These are phyloP conservation scores for Corylus heterophylla DNA, from an alignment of 306 rosid species.

Conservation along the genomic window DNA sequence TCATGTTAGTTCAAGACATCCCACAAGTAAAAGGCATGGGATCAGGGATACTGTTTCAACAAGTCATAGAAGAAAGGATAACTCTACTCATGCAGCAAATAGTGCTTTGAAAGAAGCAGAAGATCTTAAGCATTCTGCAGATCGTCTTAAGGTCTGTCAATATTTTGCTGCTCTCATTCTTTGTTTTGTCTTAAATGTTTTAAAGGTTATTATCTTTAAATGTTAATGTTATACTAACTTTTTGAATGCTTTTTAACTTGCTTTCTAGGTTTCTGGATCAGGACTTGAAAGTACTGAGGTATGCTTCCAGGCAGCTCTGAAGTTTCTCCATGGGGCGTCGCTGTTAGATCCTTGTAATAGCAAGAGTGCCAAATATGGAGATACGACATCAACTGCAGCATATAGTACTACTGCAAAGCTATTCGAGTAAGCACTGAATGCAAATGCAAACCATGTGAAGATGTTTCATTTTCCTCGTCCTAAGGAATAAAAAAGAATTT, in stretches of 20 bases:
- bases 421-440: not conserved
- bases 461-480: not conserved
- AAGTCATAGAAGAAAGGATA: slow-evolving; percentile 77
- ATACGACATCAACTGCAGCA: not conserved
- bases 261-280: not conserved
- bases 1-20: slow-evolving; percentile 61
- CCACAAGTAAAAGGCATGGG: slow-evolving; percentile 54
- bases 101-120: slow-evolving; percentile 83
- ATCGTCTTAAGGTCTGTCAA: slow-evolving; percentile 69
- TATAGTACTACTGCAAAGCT: not conserved
- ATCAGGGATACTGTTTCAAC: slow-evolving; percentile 64
- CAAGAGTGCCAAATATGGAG: slow-evolving; percentile 5
- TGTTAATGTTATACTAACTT: not conserved
- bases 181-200: not conserved
- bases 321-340: slow-evolving; percentile 6
- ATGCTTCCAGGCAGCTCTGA: slow-evolving; percentile 2
- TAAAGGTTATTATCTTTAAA: not conserved
- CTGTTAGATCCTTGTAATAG: slow-evolving; percentile 4
- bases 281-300: not conserved
- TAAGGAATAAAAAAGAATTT: not conserved
- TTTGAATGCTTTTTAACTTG: not conserved
- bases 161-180: not conserved
- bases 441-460: not conserved
- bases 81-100: slow-evolving; percentile 62
- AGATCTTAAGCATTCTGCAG: slow-evolving; percentile 88